Evolutionary conservation across 192 early-diverging fungal species (phyloP), one percentile per base, ranked within the genome.

Genomic region (Podochytrium sp.): DNA sequence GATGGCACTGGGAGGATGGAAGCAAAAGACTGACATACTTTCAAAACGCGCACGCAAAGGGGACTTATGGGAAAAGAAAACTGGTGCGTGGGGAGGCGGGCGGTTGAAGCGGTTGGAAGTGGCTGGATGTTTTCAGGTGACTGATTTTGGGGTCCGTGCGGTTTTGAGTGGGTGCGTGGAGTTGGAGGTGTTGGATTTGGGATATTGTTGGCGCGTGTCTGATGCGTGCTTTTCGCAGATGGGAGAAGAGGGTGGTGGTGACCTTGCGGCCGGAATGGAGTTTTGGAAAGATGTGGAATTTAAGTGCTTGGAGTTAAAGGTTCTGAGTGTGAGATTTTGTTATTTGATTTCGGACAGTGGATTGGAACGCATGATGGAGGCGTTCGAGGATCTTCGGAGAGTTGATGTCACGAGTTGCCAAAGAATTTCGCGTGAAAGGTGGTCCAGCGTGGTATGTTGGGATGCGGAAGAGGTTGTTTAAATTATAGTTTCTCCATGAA

Each of bases 51-150:
- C 23, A 20, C 7, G 52, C 23, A 55, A 25, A 55, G 20, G 43
- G 10, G 52, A 55, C 30, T 7, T 55, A 20, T 23, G 23, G 7
- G 52, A 55, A 29, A 55, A 55, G 52, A 10, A 20, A 20, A 10
- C 10, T 47, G 12, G n/a, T 0, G 34, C 5, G 47, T n/a, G 10
- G 20, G 52, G 67, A 20, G 33, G 30, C 12, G 4, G 25, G 18
- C 2, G 2, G 23, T 62, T 75, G 7, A 38, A 50, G 23, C 7
- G 20, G 37, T 25, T 75, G 0, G 63, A 67, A 25, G 29, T 76
- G 18, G 29, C 33, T 42, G 75, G 75, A 32, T 76, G 75, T 41
- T 76, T 76, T 59, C 47, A 68, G 33, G 56, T 76, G 6, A 70
- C 65, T 2, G 59, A 50, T 47, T 40, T 62, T 2, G 75, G 75